phyloP scores from a whole-genome alignment of 305 asterid species.

The Fraxinus greggii region DNA sequence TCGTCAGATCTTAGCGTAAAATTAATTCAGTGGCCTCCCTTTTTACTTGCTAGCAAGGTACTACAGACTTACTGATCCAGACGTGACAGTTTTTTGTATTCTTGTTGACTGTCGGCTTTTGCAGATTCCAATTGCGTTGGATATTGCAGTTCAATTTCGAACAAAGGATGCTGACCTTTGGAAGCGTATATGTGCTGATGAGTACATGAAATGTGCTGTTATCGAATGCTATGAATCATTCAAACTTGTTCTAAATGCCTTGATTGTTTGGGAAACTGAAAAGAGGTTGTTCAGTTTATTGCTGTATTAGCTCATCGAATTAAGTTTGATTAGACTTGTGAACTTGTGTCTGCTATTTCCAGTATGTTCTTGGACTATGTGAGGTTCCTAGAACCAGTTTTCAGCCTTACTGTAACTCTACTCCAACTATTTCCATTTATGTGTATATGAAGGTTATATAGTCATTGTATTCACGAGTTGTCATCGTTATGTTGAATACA shows the following conservation, averaged over 20 bases:
- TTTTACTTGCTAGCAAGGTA: slow-evolving; percentile 98
- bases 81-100: slow-evolving; percentile 13
- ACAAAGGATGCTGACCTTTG: slow-evolving; percentile 91
- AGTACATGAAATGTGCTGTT: slow-evolving; percentile 93
- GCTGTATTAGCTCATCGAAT: slow-evolving; percentile 11
- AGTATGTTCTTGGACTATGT: not conserved
- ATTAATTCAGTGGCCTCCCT: slow-evolving; percentile 97
- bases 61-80: slow-evolving; percentile 25
- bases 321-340: slow-evolving; percentile 9
- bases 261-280: slow-evolving; percentile 89
- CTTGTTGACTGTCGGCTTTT: slow-evolving; percentile 31
- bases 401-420: not conserved
- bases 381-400: slow-evolving; percentile 15
- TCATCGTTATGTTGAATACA: not conserved
- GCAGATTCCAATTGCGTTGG: slow-evolving; percentile 95
- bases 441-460: not conserved
- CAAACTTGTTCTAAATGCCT: slow-evolving; percentile 70
- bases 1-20: slow-evolving; percentile 88
- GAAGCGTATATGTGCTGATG: slow-evolving; percentile 90
- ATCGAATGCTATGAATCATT: slow-evolving; percentile 93
- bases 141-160: slow-evolving; percentile 93
- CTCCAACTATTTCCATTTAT: not conserved
- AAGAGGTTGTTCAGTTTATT: slow-evolving; percentile 57
- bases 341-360: slow-evolving; percentile 7
- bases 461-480: not conserved